Evolutionary conservation across 345 rosid species (phyloP).

Genomic region (Syzygium aqueum): DNA sequence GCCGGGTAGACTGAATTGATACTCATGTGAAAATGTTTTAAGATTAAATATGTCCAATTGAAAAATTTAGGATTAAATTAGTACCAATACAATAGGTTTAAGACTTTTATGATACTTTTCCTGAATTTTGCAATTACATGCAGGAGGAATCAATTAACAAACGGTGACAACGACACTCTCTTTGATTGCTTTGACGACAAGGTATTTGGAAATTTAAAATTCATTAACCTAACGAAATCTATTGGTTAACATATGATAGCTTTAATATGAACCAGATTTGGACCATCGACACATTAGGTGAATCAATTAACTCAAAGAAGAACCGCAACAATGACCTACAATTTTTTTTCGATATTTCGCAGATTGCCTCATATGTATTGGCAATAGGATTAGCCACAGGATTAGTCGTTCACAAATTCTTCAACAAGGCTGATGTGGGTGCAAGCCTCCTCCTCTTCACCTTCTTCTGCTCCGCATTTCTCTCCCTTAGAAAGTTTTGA

Average conservation of each 20-base stretch:
- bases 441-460: too few relatives aligned
- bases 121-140: background rate
- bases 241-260: background rate
- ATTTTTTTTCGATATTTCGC: background rate
- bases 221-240: background rate
- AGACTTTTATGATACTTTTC: too few relatives aligned
- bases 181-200: background rate
- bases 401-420: conserved; percentile 18
- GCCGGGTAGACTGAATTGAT: too few relatives aligned
- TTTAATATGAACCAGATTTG: too few relatives aligned
- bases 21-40: too few relatives aligned
- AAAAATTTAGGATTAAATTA: too few relatives aligned
- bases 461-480: too few relatives aligned
- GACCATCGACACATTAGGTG: background rate
- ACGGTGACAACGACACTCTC: background rate
- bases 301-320: background rate
- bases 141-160: too few relatives aligned
- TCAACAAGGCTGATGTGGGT: conserved; percentile 22
- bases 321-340: background rate
- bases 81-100: too few relatives aligned
- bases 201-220: background rate
- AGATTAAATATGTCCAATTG: too few relatives aligned
- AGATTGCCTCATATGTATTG: conserved; percentile 32
- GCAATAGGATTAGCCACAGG: too few relatives aligned
- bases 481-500: too few relatives aligned